Base-by-base conservation (phyloP, 768 basidiomycete species). In the Tylopilus plumbeoviolaceoides region DNA sequence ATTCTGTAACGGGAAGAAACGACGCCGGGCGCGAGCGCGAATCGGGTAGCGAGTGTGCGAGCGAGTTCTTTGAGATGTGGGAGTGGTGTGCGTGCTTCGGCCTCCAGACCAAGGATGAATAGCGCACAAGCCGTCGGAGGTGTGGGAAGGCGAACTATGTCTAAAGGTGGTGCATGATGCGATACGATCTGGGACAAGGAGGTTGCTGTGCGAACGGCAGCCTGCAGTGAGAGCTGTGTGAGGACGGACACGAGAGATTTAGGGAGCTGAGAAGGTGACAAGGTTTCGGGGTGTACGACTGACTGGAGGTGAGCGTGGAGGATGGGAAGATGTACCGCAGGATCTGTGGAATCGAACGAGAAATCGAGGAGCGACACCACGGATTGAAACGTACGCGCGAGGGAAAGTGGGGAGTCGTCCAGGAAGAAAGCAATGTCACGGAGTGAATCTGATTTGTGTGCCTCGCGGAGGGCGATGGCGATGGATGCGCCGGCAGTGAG, bases 1-100 rank as follows among this genome's bases (percentile, higher is more conserved):
- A 73, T 58, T 64, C 82, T 85, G 70, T 91, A 91, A 4, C 87
- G 82, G 27, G 78, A 71, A 79, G 88, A 82, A 25, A 89, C 78
- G 43, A 79, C 74, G 28, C 73, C 71, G 49, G 81, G 78, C 15
- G 76, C 73, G 35, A 77, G 72, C 33, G 78, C 75, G 56, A 79
- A 74, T 39, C 78, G 77, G 23, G 66, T 56, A 11, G 78, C 86
- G 39, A 91, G 75, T 28, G 66, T 73, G 47, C 75, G 75, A n/a
- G 82, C 78, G 51, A 89, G 72, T n/a, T 78, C 76, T 12, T 72
- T 75, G 25, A 85, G 67, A 45, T 79, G 73, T 46, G 79, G 77
- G 40, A 84, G 72, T 10, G 78, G 72, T 23, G 72, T 65, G 40
- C 80, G 78, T 10, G 70, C 68, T 59, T 87, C 85, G 4, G 82